phyloP scores from a whole-genome alignment of 257 asterid genomes.

The Solanum piurae region DNA sequence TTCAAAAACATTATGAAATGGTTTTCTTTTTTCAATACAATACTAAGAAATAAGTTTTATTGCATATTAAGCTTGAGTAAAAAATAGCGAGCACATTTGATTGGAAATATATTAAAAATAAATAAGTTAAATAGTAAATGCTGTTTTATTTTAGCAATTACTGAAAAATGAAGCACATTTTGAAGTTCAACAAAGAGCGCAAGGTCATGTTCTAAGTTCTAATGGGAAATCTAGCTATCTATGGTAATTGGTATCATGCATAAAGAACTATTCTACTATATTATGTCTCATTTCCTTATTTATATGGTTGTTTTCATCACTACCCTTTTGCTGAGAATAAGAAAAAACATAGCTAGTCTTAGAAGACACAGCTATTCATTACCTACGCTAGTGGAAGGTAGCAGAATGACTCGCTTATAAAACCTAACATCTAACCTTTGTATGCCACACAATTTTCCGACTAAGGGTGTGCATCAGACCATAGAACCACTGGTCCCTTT shows the following conservation, averaged over 20 bases:
- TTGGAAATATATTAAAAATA: no score
- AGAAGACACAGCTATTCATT: background rate
- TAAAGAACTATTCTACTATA: background rate
- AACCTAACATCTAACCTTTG: no score
- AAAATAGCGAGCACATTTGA: no score
- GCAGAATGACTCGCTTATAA: no score
- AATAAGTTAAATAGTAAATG: background rate
- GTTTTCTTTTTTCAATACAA: no score
- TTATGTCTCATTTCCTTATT: no score
- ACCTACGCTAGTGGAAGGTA: background rate
- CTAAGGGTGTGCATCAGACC: background rate
- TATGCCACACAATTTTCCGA: no score
- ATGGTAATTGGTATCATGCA: background rate
- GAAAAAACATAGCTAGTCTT: background rate
- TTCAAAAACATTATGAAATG: no score
- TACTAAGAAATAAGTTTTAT: background rate
- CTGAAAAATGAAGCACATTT: background rate
- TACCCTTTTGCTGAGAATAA: background rate
- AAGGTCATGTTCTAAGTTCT: background rate
- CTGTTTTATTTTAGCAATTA: background rate
- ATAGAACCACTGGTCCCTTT: background rate
- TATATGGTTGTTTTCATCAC: background rate
- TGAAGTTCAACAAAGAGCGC: background rate
- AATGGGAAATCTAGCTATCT: background rate
- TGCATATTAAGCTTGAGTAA: background rate